Evolutionary conservation across 306 rosid genomes (phyloP).

Genomic region (Citrullus amarus): DNA sequence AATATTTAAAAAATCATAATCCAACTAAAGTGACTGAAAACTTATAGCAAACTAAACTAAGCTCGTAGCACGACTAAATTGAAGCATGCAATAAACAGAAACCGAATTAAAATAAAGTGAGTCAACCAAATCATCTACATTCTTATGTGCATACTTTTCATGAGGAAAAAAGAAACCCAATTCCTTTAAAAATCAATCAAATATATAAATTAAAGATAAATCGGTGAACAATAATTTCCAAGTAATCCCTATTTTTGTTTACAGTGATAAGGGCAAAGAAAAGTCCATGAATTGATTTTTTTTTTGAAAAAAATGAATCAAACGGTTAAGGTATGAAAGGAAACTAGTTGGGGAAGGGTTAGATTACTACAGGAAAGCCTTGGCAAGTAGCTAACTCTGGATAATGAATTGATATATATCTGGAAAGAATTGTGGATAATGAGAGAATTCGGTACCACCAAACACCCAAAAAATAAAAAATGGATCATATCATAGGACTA

Average conservation of each 20-base stretch:
- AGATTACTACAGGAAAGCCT: not conserved
- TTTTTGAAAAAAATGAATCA: too few relatives aligned
- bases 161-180: not conserved
- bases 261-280: not conserved
- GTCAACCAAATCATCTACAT: not conserved
- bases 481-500: not conserved
- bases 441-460: not conserved
- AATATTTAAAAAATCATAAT: not conserved
- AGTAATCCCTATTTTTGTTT: not conserved
- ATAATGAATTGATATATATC: not conserved
- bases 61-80: not conserved
- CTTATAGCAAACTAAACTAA: too few relatives aligned
- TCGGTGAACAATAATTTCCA: not conserved
- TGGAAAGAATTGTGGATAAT: not conserved
- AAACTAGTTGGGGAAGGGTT: not conserved
- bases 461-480: not conserved
- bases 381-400: not conserved
- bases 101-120: not conserved
- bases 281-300: not conserved
- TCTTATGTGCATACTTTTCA: not conserved
- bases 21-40: not conserved
- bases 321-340: not conserved
- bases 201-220: not conserved
- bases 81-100: not conserved
- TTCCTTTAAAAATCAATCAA: not conserved